phyloP scores from a whole-genome alignment of 2,329 filamentous ascomycete species.

The Botrytis aclada region DNA sequence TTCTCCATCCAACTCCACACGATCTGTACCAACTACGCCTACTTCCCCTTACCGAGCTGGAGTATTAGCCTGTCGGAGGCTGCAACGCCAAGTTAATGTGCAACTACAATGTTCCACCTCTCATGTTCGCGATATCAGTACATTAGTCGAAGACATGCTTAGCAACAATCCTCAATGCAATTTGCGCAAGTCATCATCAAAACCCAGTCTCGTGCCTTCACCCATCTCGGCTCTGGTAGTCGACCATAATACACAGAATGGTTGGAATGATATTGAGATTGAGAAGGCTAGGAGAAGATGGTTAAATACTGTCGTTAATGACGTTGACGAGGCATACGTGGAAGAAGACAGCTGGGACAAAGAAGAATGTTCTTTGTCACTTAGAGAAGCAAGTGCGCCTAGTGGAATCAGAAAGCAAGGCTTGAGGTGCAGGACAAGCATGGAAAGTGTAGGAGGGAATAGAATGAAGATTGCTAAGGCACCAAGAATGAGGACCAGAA shows the following conservation, averaged over 20 bases:
- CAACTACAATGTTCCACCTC: conserved; percentile 21
- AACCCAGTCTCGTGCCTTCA: not conserved
- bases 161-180: conserved; percentile 20
- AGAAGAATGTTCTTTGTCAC: not conserved
- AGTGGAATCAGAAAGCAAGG: conserved; percentile 13
- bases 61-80: conserved; percentile 18
- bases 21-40: conserved; percentile 14
- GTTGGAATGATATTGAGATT: not conserved
- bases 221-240: not conserved
- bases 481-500: conserved; percentile 16
- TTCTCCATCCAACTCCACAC: conserved; percentile 4
- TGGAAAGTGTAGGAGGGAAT: not conserved
- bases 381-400: conserved; percentile 13
- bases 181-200: conserved; percentile 4
- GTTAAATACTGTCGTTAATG: conserved; percentile 12
- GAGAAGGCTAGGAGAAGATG: conserved; percentile 5
- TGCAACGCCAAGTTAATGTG: conserved; percentile 24
- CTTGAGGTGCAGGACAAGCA: not conserved
- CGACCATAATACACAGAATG: not conserved
- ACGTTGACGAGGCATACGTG: conserved; percentile 8
- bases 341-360: not conserved
- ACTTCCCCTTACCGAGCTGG: not conserved
- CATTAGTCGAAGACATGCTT: conserved; percentile 25
- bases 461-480: not conserved
- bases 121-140: conserved; percentile 22